Base-by-base conservation (phyloP, 1,139 yeast species). In the Magnusiomyces suaveolens region DNA sequence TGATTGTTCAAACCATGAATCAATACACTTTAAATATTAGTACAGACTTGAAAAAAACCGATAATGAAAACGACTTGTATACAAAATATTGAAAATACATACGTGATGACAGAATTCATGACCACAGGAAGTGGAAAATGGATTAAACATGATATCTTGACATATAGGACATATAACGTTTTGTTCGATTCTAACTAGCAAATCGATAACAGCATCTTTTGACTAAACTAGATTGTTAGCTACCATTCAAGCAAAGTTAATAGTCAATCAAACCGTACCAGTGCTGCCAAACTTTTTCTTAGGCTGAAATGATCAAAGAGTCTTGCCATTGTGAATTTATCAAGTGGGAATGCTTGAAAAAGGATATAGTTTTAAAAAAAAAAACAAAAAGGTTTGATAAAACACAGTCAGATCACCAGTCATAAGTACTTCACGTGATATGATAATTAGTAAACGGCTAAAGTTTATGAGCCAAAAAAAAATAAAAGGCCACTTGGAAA, bases 91-190 rank as follows among this genome's bases (percentile, higher is more conserved):
- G 14, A 32, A 32, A 32, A 32, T 14, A 32, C 46, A 18, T 20
- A 43, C 46, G 10, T 23, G 21, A 21, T 43, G 21, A 25, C 46
- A 43, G 21, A 43, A 43, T 18, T 43, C 46, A n/a, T 43, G 46
- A 23, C 47, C 47, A 25, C 47, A 44, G 18, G 47, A 23, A 2
- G 47, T 44, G 18, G 29, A 23, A 16, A 18, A 44, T 14, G 47
- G 47, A 24, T 18, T 24, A 24, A 24, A 44, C 47, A 44, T 44
- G 47, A 44, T 23, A 23, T 44, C 47, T n/a, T 44, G 29, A 18
- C 47, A 44, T 14, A 44, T 44, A 16, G 47, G 47, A 23, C 47
- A 44, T 3, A 44, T 44, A 16, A 44, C n/a, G 18, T 44, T 44
- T 25, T 44, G 47, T 8, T 24, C n/a, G 29, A 44, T 14, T 16